These are phyloP conservation scores for Lyophyllum decastes DNA, from an alignment of 768 basidiomycete species.

Conservation along the genomic window DNA sequence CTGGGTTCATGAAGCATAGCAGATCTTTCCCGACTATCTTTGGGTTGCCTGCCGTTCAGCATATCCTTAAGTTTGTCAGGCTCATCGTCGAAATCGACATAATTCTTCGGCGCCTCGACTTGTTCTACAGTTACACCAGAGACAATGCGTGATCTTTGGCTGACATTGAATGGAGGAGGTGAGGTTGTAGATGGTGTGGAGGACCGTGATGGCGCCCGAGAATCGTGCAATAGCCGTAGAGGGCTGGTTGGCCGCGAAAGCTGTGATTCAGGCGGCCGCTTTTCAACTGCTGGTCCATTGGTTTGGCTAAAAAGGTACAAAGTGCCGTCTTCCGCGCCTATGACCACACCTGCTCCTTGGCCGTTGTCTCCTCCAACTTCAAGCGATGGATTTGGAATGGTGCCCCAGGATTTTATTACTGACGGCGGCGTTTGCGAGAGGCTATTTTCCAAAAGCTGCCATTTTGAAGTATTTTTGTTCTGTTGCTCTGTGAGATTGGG, in stretches of 20 bases:
- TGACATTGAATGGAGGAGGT: slow-evolving; percentile 51
- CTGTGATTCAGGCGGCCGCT: slow-evolving; percentile 11
- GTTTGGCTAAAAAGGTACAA: slow-evolving; percentile 40
- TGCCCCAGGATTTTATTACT: slow-evolving; percentile 31
- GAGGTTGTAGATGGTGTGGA: slow-evolving; percentile 42
- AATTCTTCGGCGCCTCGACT: slow-evolving; percentile 77
- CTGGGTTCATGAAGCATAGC: not conserved
- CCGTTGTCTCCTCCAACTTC: not conserved
- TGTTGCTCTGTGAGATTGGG: slow-evolving; percentile 18
- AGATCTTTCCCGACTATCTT: slow-evolving; percentile 29
- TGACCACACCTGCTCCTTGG: slow-evolving; percentile 22
- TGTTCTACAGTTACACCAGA: slow-evolving; percentile 72
- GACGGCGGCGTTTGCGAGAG: slow-evolving; percentile 31
- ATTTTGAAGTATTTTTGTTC: slow-evolving; percentile 7
- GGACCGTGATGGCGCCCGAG: slow-evolving; percentile 34
- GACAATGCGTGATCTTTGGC: slow-evolving; percentile 62
- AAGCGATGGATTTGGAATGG: not conserved
- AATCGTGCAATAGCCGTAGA: slow-evolving; percentile 18
- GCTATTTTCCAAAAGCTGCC: slow-evolving; percentile 30
- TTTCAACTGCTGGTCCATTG: slow-evolving; percentile 8
- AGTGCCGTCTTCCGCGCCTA: slow-evolving; percentile 47
- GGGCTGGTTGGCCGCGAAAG: slow-evolving; percentile 21
- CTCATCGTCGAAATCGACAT: slow-evolving; percentile 83
- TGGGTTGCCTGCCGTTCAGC: slow-evolving; percentile 55
- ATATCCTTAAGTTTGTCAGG: slow-evolving; percentile 74